Conservation (phyloP, 2,329 filamentous ascomycete species). For the Davidsoniella australis region DNA sequence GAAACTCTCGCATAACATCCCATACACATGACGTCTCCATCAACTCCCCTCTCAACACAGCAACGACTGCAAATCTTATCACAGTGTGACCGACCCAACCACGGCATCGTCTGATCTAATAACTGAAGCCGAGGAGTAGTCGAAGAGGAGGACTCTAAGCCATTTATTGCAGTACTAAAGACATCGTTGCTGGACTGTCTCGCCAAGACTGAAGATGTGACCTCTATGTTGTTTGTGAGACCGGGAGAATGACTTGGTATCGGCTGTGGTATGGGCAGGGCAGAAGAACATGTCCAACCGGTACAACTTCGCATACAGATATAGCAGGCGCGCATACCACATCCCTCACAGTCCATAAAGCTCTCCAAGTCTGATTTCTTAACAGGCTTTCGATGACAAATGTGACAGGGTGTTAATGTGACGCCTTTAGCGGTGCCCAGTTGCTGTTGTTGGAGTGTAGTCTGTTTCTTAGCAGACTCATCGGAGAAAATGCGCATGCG, state of each 20-base stretch:
- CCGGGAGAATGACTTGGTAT: slow-evolving; percentile 8
- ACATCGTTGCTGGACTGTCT: no score
- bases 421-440: not conserved
- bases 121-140: no score
- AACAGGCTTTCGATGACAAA: slow-evolving; percentile 48
- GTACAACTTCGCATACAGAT: slow-evolving; percentile 51
- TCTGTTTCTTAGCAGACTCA: not conserved
- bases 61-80: slow-evolving; percentile 48
- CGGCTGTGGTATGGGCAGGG: not conserved
- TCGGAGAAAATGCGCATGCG: not conserved
- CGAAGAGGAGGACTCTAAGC: no score
- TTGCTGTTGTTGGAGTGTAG: slow-evolving; percentile 10
- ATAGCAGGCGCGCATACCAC: slow-evolving; percentile 45
- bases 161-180: no score
- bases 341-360: slow-evolving; percentile 46
- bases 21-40: slow-evolving; percentile 50
- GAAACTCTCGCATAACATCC: slow-evolving; percentile 34
- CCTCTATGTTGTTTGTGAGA: slow-evolving; percentile 6
- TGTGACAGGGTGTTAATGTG: slow-evolving; percentile 41
- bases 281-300: slow-evolving; percentile 22
- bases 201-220: no score
- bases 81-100: slow-evolving; percentile 24
- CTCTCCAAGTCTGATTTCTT: slow-evolving; percentile 49
- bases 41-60: slow-evolving; percentile 45
- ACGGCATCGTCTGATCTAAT: no score